phyloP scores from a whole-genome alignment of 2,329 filamentous ascomycete genomes.

The Mycosphaerella arachidis region DNA sequence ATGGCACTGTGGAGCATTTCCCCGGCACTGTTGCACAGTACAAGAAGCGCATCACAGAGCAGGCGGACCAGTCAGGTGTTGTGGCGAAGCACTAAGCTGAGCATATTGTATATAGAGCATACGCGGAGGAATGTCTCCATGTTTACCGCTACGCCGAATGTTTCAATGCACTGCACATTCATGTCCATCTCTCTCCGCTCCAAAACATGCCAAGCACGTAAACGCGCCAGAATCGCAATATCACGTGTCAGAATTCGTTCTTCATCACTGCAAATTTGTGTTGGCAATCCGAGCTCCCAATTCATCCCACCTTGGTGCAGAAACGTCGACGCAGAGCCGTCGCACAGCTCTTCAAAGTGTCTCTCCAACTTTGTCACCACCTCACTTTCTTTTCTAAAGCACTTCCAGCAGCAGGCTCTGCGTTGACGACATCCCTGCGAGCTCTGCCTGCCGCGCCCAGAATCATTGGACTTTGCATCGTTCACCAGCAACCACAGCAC shows the following conservation, averaged over 20 bases:
- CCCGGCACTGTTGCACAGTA: conserved; percentile 91
- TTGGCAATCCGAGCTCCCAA: neutral
- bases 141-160: no score
- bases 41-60: conserved; percentile 90
- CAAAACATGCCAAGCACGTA: neutral
- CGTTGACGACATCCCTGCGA: conserved; percentile 22
- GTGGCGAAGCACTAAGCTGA: conserved; percentile 40
- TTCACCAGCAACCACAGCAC: conserved; percentile 32
- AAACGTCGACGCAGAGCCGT: conserved; percentile 25
- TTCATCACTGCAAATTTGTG: neutral
- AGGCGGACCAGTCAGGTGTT: conserved; percentile 74
- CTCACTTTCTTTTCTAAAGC: conserved; percentile 24
- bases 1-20: conserved; percentile 93
- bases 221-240: neutral
- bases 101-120: neutral
- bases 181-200: neutral
- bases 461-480: conserved; percentile 11
- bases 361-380: conserved; percentile 21
- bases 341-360: conserved; percentile 22
- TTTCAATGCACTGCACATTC: neutral
- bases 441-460: conserved; percentile 11
- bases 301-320: neutral
- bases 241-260: neutral
- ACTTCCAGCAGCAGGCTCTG: conserved; percentile 34
- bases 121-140: no score